Evolutionary conservation across 305 asterid species (phyloP), one percentile per base, ranked within the genome.

Genomic region (Solanum aculeatissimum): DNA sequence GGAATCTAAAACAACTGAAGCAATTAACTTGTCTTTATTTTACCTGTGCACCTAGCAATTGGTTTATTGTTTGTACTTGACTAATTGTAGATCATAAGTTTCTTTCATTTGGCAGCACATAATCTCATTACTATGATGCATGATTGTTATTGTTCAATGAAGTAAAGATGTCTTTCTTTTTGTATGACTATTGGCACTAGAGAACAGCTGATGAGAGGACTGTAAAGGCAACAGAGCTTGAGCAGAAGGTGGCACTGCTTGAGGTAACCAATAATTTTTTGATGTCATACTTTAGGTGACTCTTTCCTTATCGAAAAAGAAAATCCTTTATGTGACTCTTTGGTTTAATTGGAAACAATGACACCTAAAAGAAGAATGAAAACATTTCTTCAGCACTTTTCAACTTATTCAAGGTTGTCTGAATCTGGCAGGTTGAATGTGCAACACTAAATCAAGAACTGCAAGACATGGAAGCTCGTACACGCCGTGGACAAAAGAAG

Each of bases 171-270:
- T 78, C 19, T 54, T 32, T 54, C 54, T 32, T 54, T 32, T 78
- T 54, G 32, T 54, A 78, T 32, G 66, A 35, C 45, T 78, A 32
- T 78, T 78, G 83, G 2, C 89, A 87, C 85, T 92, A 97, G 99
- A 95, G 99, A 88, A 89, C 94, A 86, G 97, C 97, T 83, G 99
- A 94, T 90, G 99, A 95, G 70, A 92, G 98, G 90, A 93, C 98
- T 86, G 88, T 95, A 79, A 97, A 93, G 91, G 96, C 97, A 83
- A 91, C 97, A 70, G 99, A 97, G 72, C 97, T 97, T 91, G 99
- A 97, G 95, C 99, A 95, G 91, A 97, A 95, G 90, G 94, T 93
- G 79, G 98, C 95, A 85, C 91, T 94, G 90, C 99, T 97, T 83
- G 99, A 97, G 99, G 99, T 97, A 89, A 57, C 27, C 15, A 90